Evolutionary conservation across 352 stramenopile genomes (phyloP), one percentile per base, ranked within the genome.

Genomic region (Proteromonas lacertae): DNA sequence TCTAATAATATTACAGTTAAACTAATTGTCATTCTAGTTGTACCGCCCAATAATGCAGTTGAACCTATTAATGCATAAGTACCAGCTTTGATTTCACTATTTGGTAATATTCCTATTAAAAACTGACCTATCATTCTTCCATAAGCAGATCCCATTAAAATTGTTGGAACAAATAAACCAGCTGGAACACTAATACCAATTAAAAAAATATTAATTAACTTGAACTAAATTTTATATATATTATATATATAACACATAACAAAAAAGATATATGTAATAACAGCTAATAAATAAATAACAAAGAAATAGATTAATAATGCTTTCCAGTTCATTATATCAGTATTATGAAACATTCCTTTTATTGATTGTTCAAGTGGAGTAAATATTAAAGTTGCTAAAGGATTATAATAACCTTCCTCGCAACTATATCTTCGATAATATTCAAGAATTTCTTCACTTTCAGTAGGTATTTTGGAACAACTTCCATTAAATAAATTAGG

Each of bases 1-100:
- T 97, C 82, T 13, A 95, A 57, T 31, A 96, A 70, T 41, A 97
- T 95, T 25, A 96, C 86, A 0, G 78, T 93, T 1, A 97, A 56
- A 7, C 69, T 91, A 33, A 97, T 93, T 3, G 81, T 93, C 82
- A 96, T 95, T 10, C 84, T 62, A 12, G 78, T 68, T 66, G 93
- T 92, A 10, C 83, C 84, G 21, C 81, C 79, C 16, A 94, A 63
- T 40, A 94, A 80, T 29, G 63, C 79, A 0, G 75, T 81, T 6
- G 80, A 69, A 18, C 80, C 82, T 43, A 96, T 92, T 10, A 97
- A 56, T 12, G 79, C 75, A 45, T 94, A 96, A 46, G 89, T 93
- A 10, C 74, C 69, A 20, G 62, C 62, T 51, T 76, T 68, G n/a
- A 53, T 68, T 35, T 60, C 64, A 36, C 45, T 59, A 0, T 47